Percentiles rank a stretch among this genome's conserved stretches.
Evolutionary conservation across 352 stramenopile genomes (phyloP).

Genomic region (Phytophthora ohioensis): DNA sequence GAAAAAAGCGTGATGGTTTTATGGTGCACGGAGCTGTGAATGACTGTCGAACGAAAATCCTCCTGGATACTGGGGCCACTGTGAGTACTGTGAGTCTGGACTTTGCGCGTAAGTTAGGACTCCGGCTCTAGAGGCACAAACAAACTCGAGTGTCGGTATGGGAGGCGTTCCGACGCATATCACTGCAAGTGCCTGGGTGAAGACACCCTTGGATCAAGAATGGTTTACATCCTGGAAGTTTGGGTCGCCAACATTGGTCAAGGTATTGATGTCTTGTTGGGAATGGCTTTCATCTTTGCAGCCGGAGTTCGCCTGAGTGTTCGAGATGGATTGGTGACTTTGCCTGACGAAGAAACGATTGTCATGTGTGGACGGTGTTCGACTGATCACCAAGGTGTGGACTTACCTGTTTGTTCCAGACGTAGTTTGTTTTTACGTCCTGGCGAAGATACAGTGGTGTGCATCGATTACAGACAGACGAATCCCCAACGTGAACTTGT

Average conservation of each 20-base stretch:
- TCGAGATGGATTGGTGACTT: constrained; percentile 7
- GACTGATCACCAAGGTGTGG: neutral
- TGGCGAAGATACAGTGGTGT: neutral
- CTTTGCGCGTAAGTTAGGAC: constrained; percentile 31
- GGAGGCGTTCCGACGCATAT: constrained; percentile 34
- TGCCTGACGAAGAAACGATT: neutral
- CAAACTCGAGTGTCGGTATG: constrained; percentile 12
- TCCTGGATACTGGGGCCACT: constrained; percentile 27
- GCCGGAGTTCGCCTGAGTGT: constrained; percentile 23
- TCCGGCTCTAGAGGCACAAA: constrained; percentile 1
- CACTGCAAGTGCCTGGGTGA: constrained; percentile 7
- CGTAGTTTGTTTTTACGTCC: neutral
- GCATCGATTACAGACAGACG: neutral
- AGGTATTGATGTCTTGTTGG: constrained; percentile 28
- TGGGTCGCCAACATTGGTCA: neutral
- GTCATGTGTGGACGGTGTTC: neutral
- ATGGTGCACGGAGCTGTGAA: constrained; percentile 27
- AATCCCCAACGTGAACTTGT: neutral
- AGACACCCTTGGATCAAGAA: constrained; percentile 28
- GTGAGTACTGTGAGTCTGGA: constrained; percentile 36
- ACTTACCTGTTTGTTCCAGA: too few relatives aligned
- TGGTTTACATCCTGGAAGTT: too few relatives aligned
- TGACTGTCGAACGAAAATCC: constrained; percentile 1
- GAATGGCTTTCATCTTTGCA: constrained; percentile 43
- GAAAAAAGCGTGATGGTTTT: neutral